Conservation (phyloP, 495 filamentous ascomycete genomes). For the Podospora comata region DNA sequence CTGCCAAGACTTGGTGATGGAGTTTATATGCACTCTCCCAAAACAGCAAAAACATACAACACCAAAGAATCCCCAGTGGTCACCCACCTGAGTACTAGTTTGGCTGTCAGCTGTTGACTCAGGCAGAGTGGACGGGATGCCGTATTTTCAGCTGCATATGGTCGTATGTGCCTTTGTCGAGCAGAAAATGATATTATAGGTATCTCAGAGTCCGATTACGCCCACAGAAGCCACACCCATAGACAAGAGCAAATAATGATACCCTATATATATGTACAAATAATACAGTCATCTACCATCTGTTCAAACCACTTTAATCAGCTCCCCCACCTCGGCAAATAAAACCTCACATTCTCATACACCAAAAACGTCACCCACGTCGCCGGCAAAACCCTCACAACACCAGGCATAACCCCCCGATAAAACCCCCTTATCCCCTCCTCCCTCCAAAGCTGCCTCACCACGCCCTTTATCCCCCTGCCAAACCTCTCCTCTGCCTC, state of each 20-base stretch:
- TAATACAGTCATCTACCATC: neutral
- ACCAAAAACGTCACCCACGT: slow-evolving; percentile 98
- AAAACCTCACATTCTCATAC: slow-evolving; percentile 86
- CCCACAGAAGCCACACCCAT: too few relatives aligned
- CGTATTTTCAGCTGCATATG: neutral
- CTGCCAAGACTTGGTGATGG: too few relatives aligned
- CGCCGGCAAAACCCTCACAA: slow-evolving; percentile 83
- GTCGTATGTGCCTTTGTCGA: neutral
- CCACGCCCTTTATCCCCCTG: slow-evolving; percentile 65
- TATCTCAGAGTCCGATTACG: too few relatives aligned
- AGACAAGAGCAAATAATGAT: neutral
- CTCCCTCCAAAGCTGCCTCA: slow-evolving; percentile 65
- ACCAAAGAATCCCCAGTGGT: neutral
- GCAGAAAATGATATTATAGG: neutral
- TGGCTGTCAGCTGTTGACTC: neutral
- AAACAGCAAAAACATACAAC: neutral
- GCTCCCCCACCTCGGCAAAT: slow-evolving; percentile 49
- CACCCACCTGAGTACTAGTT: neutral
- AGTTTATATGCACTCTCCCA: too few relatives aligned
- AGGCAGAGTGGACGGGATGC: neutral
- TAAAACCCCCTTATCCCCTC: slow-evolving; percentile 88
- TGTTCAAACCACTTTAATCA: neutral
- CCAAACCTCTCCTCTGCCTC: slow-evolving; percentile 68
- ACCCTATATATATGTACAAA: neutral
- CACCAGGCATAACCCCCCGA: slow-evolving; percentile 83